phyloP scores from a whole-genome alignment of 352 stramenopile genomes.

The Thalassiosira pacifica region DNA sequence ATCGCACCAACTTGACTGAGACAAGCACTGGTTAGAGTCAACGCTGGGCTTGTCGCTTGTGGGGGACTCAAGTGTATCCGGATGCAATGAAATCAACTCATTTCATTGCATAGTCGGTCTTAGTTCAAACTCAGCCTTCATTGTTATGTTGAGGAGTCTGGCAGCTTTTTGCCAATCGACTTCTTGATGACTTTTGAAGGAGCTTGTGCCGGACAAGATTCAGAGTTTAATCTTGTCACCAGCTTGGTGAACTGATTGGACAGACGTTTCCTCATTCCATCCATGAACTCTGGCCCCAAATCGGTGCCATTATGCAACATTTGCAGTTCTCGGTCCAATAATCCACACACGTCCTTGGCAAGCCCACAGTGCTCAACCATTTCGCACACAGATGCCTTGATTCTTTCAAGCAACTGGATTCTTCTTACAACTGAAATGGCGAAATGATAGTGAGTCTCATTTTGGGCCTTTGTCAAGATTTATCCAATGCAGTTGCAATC shows the following conservation, averaged over 20 bases:
- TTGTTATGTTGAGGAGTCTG: too few species aligned
- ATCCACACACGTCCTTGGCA: constrained; percentile 48
- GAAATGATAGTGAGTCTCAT: not conserved
- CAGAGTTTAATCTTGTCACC: constrained; percentile 26
- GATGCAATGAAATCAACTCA: too few species aligned
- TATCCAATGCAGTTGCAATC: not conserved
- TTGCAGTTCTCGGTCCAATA: constrained; percentile 53
- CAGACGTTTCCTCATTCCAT: constrained; percentile 50
- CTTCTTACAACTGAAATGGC: constrained; percentile 32
- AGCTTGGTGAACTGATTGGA: constrained; percentile 54
- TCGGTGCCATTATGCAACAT: constrained; percentile 49
- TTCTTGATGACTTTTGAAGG: too few species aligned
- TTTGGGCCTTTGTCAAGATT: not conserved
- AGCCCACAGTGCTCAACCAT: constrained; percentile 30
- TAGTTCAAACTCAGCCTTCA: too few species aligned
- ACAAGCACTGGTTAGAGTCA: too few species aligned
- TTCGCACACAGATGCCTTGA: constrained; percentile 42
- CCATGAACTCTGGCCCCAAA: constrained; percentile 48
- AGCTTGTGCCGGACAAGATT: constrained; percentile 5
- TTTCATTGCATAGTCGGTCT: too few species aligned
- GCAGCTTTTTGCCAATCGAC: too few species aligned
- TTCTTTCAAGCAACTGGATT: constrained; percentile 44
- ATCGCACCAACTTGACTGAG: too few species aligned
- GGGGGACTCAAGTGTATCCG: too few species aligned
- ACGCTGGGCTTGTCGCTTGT: too few species aligned